phyloP scores from a whole-genome alignment of 805 yeast genomes.

The Naumovozyma baii region DNA sequence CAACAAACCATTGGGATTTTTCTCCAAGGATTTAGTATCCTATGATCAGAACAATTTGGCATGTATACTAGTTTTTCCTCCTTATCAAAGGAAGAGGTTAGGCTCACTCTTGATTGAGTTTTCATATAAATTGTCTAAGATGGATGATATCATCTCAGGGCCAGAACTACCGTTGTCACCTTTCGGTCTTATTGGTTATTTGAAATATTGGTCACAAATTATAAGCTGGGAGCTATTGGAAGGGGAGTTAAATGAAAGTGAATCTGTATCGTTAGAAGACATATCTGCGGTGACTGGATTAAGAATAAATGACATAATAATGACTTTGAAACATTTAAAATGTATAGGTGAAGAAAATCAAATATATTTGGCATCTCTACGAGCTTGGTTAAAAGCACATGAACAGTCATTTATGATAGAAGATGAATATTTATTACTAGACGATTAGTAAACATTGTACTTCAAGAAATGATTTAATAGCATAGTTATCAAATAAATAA shows the following conservation, averaged over 20 bases:
- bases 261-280: constrained; percentile 36
- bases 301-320: constrained; percentile 49
- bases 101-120: constrained; percentile 78
- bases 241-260: constrained; percentile 31
- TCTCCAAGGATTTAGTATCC: constrained; percentile 76
- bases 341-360: constrained; percentile 30
- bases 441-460: too few species aligned
- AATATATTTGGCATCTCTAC: constrained; percentile 9
- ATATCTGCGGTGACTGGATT: constrained; percentile 54
- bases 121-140: constrained; percentile 65
- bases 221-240: constrained; percentile 37
- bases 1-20: constrained; percentile 73
- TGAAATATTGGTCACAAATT: constrained; percentile 62
- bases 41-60: constrained; percentile 78
- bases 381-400: constrained; percentile 12
- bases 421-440: constrained; percentile 22
- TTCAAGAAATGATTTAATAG: too few species aligned
- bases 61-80: constrained; percentile 86
- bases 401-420: constrained; percentile 11
- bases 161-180: constrained; percentile 89
- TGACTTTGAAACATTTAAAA: constrained; percentile 50
- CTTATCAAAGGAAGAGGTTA: constrained; percentile 68
- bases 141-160: constrained; percentile 63
- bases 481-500: too few species aligned
- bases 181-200: constrained; percentile 65